Percentiles rank a stretch among this genome's conserved stretches.
Evolutionary conservation across 129 eudicot genomes (phyloP).

Genomic region (Helichrysum umbraculigerum): DNA sequence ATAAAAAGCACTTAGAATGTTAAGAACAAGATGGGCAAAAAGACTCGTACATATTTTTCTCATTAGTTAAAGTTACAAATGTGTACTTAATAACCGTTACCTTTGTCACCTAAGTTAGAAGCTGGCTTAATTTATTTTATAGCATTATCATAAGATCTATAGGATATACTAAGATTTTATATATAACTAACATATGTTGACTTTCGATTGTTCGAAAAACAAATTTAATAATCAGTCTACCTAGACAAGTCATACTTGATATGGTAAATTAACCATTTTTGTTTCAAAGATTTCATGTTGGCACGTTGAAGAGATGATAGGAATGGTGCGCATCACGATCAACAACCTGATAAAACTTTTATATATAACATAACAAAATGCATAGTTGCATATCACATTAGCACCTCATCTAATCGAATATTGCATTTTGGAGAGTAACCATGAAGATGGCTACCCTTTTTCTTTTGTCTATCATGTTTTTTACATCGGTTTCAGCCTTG

Average conservation of each 20-base stretch:
- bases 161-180: neutral
- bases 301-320: conserved; percentile 31
- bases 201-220: neutral
- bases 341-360: neutral
- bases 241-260: conserved; percentile 2
- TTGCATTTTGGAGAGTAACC: neutral
- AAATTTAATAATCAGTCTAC: conserved; percentile 1
- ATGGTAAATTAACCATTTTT: neutral
- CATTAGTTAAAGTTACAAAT: neutral
- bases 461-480: conserved; percentile 6
- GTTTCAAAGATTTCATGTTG: conserved; percentile 20
- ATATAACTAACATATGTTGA: neutral
- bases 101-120: neutral
- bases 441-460: conserved; percentile 25
- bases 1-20: no score
- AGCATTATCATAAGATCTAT: neutral
- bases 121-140: neutral
- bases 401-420: neutral
- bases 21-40: no score
- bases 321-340: conserved; percentile 37
- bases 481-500: conserved; percentile 25
- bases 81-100: neutral
- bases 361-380: neutral
- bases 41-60: neutral
- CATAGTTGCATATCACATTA: neutral